Evolutionary conservation across 2,329 filamentous ascomycete genomes (phyloP).

Genomic region (Teratosphaeria viscida): DNA sequence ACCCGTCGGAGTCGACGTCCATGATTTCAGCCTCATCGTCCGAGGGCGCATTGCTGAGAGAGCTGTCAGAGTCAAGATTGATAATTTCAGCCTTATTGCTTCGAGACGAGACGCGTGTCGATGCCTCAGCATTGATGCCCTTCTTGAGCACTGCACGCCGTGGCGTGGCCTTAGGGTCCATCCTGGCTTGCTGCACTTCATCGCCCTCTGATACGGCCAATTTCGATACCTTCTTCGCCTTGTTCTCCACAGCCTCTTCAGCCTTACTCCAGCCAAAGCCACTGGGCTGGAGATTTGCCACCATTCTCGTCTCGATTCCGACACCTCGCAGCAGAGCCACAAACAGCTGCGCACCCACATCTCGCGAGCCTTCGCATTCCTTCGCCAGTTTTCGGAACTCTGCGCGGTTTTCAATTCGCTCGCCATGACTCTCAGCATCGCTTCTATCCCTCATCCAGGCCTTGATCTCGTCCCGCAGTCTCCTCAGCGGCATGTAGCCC

Average conservation of each 20-base stretch:
- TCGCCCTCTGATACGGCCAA: conserved; percentile 2
- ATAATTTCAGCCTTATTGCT: conserved; percentile 30
- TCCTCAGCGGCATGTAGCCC: conserved; percentile 73
- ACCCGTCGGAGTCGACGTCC: conserved; percentile 48
- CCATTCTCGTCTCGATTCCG: conserved; percentile 71
- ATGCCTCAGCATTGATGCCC: background rate
- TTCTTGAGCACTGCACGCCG: conserved; percentile 3
- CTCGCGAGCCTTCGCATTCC: conserved; percentile 67
- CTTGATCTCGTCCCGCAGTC: conserved; percentile 62
- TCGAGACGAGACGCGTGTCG: conserved; percentile 11
- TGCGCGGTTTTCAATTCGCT: conserved; percentile 56
- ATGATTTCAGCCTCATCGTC: conserved; percentile 29
- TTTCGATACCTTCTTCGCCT: conserved; percentile 15
- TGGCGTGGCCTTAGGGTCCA: conserved; percentile 4
- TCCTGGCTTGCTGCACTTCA: conserved; percentile 9
- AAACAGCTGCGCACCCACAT: conserved; percentile 82
- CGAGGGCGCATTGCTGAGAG: conserved; percentile 32
- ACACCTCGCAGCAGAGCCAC: conserved; percentile 72
- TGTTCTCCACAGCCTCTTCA: conserved; percentile 59
- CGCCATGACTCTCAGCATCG: conserved; percentile 60
- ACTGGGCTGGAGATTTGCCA: conserved; percentile 72
- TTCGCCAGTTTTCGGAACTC: conserved; percentile 61
- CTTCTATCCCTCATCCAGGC: conserved; percentile 54
- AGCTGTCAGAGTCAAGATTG: conserved; percentile 39
- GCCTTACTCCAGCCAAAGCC: conserved; percentile 85